Conservation (phyloP, 805 yeast genomes). For the Starmerella bombi region DNA sequence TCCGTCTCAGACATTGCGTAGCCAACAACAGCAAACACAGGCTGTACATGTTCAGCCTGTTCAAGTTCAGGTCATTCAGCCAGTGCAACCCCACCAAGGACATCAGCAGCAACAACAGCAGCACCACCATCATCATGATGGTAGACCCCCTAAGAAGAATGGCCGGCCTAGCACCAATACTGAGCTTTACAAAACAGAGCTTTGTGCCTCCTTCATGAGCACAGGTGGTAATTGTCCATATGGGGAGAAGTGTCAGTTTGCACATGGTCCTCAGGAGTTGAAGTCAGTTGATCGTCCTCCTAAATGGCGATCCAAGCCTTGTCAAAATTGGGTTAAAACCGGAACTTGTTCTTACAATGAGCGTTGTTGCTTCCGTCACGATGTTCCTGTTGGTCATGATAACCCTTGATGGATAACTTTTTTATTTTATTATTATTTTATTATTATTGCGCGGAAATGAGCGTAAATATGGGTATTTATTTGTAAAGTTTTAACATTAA, state of each 20-base stretch:
- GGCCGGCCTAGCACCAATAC: conserved; percentile 35
- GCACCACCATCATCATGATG: conserved; percentile 7
- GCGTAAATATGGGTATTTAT: background rate
- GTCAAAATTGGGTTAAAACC: conserved; percentile 72
- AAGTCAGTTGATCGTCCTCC: conserved; percentile 59
- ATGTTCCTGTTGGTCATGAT: conserved; percentile 18
- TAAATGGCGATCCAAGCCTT: conserved; percentile 83
- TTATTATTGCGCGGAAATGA: no score
- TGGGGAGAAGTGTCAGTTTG: conserved; percentile 86
- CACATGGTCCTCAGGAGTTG: conserved; percentile 73
- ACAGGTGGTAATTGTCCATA: conserved; percentile 68
- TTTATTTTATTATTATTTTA: conserved; percentile 2
- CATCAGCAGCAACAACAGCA: conserved; percentile 9
- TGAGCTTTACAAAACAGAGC: conserved; percentile 76
- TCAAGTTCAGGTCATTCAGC: no score
- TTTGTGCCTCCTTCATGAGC: conserved; percentile 65
- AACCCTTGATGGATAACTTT: background rate
- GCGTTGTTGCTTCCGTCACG: conserved; percentile 83
- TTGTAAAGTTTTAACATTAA: conserved; percentile 7
- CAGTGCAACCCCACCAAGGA: conserved; percentile 3
- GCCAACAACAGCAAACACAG: background rate
- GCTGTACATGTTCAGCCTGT: background rate
- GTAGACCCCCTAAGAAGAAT: conserved; percentile 21
- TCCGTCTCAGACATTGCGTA: conserved; percentile 1
- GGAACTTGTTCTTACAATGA: conserved; percentile 82